Percentiles rank a stretch among this genome's conserved stretches.
phyloP scores from a whole-genome alignment of 176 grass and related monocot genomes.

The Carex scoparia region DNA sequence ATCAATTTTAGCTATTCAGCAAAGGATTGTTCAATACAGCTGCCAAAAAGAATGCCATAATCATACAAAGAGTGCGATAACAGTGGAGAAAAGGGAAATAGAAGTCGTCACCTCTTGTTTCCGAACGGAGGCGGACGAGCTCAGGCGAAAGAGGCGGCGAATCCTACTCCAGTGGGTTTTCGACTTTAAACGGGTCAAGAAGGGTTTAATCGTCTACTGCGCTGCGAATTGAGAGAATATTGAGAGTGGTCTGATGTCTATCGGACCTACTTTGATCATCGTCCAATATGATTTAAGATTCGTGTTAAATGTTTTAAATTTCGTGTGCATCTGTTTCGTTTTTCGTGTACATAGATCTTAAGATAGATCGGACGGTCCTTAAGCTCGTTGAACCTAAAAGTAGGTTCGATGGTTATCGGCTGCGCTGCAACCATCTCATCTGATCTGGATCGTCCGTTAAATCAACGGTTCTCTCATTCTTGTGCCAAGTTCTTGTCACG shows the following conservation, averaged over 20 bases:
- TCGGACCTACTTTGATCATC: too few relatives aligned
- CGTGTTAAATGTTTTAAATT: too few relatives aligned
- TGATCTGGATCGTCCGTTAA: neutral
- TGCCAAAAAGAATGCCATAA: neutral
- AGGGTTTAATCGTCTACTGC: neutral
- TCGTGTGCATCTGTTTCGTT: too few relatives aligned
- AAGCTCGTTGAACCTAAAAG: too few relatives aligned
- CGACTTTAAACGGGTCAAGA: neutral
- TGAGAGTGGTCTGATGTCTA: too few relatives aligned
- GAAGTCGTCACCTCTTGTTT: neutral
- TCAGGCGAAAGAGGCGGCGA: neutral
- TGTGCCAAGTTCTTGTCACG: too few relatives aligned
- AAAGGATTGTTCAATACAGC: neutral
- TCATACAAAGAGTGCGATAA: neutral
- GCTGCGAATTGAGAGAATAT: too few relatives aligned
- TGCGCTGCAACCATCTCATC: neutral
- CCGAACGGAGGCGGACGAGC: neutral
- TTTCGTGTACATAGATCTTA: too few relatives aligned
- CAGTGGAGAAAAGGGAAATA: neutral
- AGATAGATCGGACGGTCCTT: too few relatives aligned
- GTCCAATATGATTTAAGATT: too few relatives aligned
- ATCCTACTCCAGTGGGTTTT: neutral
- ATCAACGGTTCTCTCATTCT: neutral
- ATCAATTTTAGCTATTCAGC: neutral
- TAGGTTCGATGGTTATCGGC: too few relatives aligned